Evolutionary conservation across 2,329 filamentous ascomycete genomes (phyloP).

Genomic region (Curvularia hawaiiensis): DNA sequence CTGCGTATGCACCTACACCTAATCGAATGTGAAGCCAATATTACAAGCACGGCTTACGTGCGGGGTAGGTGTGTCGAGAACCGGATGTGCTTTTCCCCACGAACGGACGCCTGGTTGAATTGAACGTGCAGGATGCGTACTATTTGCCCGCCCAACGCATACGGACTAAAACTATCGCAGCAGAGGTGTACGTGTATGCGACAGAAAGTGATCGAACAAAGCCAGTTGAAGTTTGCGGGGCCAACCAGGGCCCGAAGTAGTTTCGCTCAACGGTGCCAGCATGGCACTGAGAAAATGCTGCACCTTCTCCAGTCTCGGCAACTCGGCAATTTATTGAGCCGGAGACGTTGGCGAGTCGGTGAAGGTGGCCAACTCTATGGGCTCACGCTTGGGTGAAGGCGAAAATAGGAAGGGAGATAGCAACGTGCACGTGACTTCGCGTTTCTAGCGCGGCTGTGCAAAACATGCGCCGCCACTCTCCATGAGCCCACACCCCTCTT

Average conservation of each 20-base stretch:
- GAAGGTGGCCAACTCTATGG: background rate
- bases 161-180: no score
- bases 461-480: conserved; percentile 6
- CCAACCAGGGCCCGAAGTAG: background rate
- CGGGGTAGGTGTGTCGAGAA: background rate
- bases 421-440: conserved; percentile 10
- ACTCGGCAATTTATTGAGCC: background rate
- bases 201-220: background rate
- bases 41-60: background rate
- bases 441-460: conserved; percentile 14
- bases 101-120: background rate
- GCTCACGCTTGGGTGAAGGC: background rate
- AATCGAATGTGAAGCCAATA: background rate
- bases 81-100: conserved; percentile 12
- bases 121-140: background rate
- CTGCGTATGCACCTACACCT: background rate
- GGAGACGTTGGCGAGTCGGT: background rate
- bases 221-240: background rate
- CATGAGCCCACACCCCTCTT: background rate
- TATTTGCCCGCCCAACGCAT: background rate
- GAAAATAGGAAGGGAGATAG: background rate
- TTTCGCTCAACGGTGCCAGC: background rate
- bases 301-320: background rate
- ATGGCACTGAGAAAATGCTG: background rate
- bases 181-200: background rate